Conservation (phyloP, 2,329 filamentous ascomycete species). For the Fusarium miscanthi region DNA sequence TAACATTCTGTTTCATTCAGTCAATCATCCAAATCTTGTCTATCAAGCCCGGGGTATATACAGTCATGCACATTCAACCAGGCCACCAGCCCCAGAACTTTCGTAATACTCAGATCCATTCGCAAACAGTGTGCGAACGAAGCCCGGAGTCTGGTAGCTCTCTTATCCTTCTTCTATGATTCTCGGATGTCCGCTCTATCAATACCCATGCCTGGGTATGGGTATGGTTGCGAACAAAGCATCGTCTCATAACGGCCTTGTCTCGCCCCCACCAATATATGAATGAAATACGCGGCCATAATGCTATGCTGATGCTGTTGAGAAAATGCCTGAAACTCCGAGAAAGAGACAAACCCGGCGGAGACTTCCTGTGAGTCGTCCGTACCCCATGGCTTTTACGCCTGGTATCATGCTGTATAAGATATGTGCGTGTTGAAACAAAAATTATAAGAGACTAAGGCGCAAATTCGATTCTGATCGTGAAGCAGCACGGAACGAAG, state of each 20-base stretch:
- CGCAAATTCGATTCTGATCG: background rate
- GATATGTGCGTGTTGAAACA: slow-evolving; percentile 12
- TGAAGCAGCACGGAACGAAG: background rate
- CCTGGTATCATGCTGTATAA: slow-evolving; percentile 43
- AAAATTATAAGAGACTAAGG: slow-evolving; percentile 7
- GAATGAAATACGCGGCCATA: slow-evolving; percentile 6
- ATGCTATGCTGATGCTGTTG: slow-evolving; percentile 26
- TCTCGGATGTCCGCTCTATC: slow-evolving; percentile 38
- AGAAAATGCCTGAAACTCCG: slow-evolving; percentile 26
- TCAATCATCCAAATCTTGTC: slow-evolving; percentile 15
- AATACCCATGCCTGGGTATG: slow-evolving; percentile 27
- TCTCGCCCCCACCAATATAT: background rate
- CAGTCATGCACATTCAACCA: slow-evolving; percentile 12
- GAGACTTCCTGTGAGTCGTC: slow-evolving; percentile 14
- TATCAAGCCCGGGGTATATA: slow-evolving; percentile 23
- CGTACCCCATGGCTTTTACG: slow-evolving; percentile 31
- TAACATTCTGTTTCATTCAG: background rate
- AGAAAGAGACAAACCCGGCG: slow-evolving; percentile 18
- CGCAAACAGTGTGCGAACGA: slow-evolving; percentile 2
- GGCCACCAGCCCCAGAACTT: background rate
- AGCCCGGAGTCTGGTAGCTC: background rate
- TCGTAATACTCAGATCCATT: background rate
- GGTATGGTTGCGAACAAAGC: slow-evolving; percentile 8
- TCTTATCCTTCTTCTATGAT: slow-evolving; percentile 28
- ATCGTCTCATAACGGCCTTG: background rate